Evolutionary conservation across 352 stramenopile species (phyloP).

Genomic region (Blastocystis sp.): DNA sequence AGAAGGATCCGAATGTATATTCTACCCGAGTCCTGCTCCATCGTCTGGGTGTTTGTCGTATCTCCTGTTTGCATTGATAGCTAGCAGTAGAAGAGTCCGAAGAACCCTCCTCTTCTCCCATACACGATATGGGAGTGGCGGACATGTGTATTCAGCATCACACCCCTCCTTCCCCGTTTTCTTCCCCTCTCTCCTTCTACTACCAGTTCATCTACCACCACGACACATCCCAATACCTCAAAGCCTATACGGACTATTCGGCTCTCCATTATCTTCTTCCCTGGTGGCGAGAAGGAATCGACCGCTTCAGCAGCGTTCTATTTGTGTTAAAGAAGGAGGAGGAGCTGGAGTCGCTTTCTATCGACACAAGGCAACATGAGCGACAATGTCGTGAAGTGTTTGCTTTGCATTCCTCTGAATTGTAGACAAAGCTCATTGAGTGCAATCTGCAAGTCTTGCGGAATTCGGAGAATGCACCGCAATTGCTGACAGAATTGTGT

Average conservation of each 20-base stretch:
- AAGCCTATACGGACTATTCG: neutral
- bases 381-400: neutral
- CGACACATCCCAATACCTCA: neutral
- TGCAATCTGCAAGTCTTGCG: neutral
- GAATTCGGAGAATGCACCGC: neutral
- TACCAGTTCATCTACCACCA: constrained; percentile 56
- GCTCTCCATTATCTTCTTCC: constrained; percentile 21
- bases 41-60: constrained; percentile 15
- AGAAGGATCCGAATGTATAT: constrained; percentile 15
- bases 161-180: neutral
- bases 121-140: neutral
- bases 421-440: constrained; percentile 1
- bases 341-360: neutral
- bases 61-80: neutral
- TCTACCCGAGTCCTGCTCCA: constrained; percentile 4
- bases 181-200: constrained; percentile 53
- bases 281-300: constrained; percentile 43
- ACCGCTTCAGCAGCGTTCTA: constrained; percentile 5
- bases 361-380: neutral
- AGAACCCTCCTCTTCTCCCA: neutral
- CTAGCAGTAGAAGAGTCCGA: constrained; percentile 39
- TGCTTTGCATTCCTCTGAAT: neutral
- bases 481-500: neutral
- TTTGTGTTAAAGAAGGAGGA: constrained; percentile 43
- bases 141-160: neutral